Base-by-base conservation (phyloP, 202 grass and related monocot genomes). In the Panicum hallii region DNA sequence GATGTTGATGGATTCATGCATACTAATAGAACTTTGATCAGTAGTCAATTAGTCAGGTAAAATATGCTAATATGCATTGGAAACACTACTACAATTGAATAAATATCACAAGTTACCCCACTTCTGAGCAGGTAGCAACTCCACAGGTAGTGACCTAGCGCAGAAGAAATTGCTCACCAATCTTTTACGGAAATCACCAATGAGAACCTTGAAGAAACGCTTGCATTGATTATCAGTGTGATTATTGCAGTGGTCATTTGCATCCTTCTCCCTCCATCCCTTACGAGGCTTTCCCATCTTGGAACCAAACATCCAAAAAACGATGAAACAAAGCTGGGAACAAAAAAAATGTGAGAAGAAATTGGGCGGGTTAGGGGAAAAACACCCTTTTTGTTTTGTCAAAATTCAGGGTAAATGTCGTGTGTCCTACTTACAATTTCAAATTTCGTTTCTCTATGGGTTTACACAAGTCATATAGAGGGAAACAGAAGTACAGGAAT, bases 151-250 rank as follows among this genome's bases (percentile, higher is more conserved):
- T 7, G 52, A 72, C 13, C 70, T 5, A 36, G 7, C 22, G 22
- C 11, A 9, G 5, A 10, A 38, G 23, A 44, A 64, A 67, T 22
- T 63, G 22, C 73, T 75, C 67, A 90, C 89, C 74, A 90, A 76
- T 82, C 54, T 74, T 32, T 84, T 15, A 55, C 4, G 44, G 16
- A 87, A 90, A 76, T 84, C 80, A 47, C 63, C 61, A 80, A 80
- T 17, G 45, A 90, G 16, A 64, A 87, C 17, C 63, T 84, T 87
- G 80, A 87, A 84, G 62, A 90, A 90, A 57, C 43, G 28, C 32
- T 75, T 64, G 6, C n/a, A 40, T 28, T 72, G 22, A 5, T 64
- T 19, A 43, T 80, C 13, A 16, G 23, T 45, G 20, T 67, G 11
- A 23, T 78, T 13, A 9, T 47, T 73, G 32, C 43, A 43, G 6